A percentile compares a stretch with the other conserved stretches of the same genome.
These are phyloP conservation scores for Cytospora leucostoma DNA, from an alignment of 2,329 filamentous ascomycete species.

Conservation along the genomic window DNA sequence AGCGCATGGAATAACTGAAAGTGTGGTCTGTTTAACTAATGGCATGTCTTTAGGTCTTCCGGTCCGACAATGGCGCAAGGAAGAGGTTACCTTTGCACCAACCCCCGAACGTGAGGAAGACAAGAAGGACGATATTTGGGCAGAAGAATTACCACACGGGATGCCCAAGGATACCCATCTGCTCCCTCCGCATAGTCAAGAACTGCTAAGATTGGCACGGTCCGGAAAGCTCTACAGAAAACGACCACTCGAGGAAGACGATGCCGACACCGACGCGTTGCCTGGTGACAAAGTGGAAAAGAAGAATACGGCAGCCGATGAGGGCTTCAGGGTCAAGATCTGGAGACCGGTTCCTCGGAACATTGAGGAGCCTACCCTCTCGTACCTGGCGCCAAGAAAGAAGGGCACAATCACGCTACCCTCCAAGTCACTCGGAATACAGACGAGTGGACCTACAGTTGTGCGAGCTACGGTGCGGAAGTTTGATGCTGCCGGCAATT, in stretches of 20 bases:
- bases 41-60: slow-evolving; percentile 68
- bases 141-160: slow-evolving; percentile 70
- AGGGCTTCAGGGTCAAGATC: slow-evolving; percentile 58
- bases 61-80: slow-evolving; percentile 85
- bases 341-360: slow-evolving; percentile 66
- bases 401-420: slow-evolving; percentile 62
- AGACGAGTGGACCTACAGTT: slow-evolving; percentile 57
- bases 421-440: slow-evolving; percentile 49
- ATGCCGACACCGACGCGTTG: slow-evolving; percentile 51
- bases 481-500: slow-evolving; percentile 75
- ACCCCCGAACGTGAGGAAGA: slow-evolving; percentile 63
- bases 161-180: slow-evolving; percentile 87
- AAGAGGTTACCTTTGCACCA: slow-evolving; percentile 68
- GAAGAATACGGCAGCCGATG: slow-evolving; percentile 66
- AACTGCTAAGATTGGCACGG: slow-evolving; percentile 77
- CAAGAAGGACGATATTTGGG: slow-evolving; percentile 68
- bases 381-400: slow-evolving; percentile 62
- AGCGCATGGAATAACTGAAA: too few species aligned
- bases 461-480: slow-evolving; percentile 80
- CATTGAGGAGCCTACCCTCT: slow-evolving; percentile 53
- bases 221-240: slow-evolving; percentile 80
- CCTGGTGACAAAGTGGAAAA: slow-evolving; percentile 57
- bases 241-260: slow-evolving; percentile 65
- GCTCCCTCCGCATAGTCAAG: slow-evolving; percentile 76
- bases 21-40: background rate